Evolutionary conservation across 805 yeast species (phyloP).

Genomic region (Cyberlindnera japonica): DNA sequence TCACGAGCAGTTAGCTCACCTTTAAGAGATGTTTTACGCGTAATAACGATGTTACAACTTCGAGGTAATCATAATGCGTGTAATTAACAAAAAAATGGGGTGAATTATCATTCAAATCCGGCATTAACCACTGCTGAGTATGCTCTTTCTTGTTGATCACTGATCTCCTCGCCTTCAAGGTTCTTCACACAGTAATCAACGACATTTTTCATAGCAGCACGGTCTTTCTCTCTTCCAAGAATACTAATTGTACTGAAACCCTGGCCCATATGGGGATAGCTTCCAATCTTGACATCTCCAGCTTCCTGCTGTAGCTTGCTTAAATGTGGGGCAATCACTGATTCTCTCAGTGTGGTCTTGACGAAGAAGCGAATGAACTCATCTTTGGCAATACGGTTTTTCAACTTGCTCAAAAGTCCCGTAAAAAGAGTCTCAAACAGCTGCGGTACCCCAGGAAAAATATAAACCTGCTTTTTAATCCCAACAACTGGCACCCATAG

Average conservation of each 20-base stretch:
- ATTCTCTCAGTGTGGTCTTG: conserved; percentile 57
- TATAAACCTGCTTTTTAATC: conserved; percentile 58
- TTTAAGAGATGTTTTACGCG: too few relatives aligned
- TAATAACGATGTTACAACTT: background rate
- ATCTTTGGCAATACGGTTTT: conserved; percentile 29
- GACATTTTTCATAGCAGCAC: conserved; percentile 37
- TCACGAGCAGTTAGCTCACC: conserved; percentile 14
- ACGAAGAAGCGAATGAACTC: conserved; percentile 50
- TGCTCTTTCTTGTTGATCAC: conserved; percentile 50
- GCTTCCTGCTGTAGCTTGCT: conserved; percentile 44
- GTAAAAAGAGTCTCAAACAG: conserved; percentile 56
- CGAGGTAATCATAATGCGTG: too few relatives aligned
- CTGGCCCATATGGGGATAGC: conserved; percentile 75
- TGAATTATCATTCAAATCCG: conserved; percentile 6
- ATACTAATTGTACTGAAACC: conserved; percentile 69
- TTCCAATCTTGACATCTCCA: conserved; percentile 62
- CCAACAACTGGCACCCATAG: conserved; percentile 86
- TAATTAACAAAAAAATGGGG: too few relatives aligned
- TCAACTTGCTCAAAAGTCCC: conserved; percentile 38
- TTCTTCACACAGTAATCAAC: conserved; percentile 44
- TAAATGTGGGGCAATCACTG: conserved; percentile 65
- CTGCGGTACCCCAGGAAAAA: conserved; percentile 83
- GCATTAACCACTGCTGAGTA: conserved; percentile 7
- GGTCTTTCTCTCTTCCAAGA: conserved; percentile 49
- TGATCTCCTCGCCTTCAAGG: conserved; percentile 55